phyloP scores from a whole-genome alignment of 129 eudicot species.

The Cynara cardunculus region DNA sequence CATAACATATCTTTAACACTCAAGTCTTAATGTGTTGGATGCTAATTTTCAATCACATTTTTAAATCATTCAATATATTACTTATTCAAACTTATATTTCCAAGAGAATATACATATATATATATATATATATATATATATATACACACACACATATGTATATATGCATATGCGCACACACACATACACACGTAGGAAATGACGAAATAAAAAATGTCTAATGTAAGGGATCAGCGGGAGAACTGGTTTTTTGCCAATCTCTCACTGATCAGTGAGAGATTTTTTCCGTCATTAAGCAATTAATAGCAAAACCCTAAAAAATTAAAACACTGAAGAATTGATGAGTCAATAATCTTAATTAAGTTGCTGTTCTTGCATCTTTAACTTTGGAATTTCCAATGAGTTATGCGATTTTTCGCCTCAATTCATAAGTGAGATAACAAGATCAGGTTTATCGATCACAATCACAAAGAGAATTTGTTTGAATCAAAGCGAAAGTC shows the following conservation, averaged over 20 bases:
- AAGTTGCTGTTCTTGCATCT: constrained; percentile 2
- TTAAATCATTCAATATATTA: no score
- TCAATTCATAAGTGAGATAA: neutral
- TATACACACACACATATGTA: no score
- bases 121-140: no score
- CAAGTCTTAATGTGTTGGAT: neutral
- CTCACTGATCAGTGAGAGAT: no score
- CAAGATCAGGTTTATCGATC: neutral
- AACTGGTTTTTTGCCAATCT: no score
- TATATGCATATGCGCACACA: no score
- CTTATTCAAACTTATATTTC: neutral
- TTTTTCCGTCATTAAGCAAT: neutral
- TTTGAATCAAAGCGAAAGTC: constrained; percentile 44
- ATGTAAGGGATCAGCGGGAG: no score
- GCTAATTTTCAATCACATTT: neutral
- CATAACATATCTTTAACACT: constrained; percentile 1
- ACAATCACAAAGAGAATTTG: neutral
- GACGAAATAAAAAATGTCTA: no score
- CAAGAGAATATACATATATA: no score
- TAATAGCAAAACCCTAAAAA: neutral
- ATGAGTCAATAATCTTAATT: neutral
- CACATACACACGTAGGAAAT: no score
- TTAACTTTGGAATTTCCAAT: constrained; percentile 6
- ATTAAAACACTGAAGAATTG: neutral
- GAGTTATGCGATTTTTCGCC: neutral